These are phyloP conservation scores for Penicillium canescens DNA, from an alignment of 495 filamentous ascomycete genomes.

Conservation along the genomic window DNA sequence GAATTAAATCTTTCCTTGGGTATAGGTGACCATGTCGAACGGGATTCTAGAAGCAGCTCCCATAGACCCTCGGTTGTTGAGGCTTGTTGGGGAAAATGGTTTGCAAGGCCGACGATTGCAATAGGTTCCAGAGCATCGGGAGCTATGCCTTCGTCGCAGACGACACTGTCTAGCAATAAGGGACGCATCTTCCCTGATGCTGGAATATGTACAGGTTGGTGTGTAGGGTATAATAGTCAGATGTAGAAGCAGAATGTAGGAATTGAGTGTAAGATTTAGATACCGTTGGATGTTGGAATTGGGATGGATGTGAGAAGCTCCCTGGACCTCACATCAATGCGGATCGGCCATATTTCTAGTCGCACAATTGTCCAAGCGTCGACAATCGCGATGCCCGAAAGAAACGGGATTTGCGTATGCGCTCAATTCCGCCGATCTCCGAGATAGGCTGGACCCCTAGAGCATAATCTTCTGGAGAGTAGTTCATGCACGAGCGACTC, in stretches of 20 bases:
- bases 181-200: slow-evolving; percentile 6
- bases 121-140: slow-evolving; percentile 40
- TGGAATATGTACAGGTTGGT: not conserved
- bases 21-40: slow-evolving; percentile 49
- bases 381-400: not conserved
- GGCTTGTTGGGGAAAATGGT: slow-evolving; percentile 53
- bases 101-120: slow-evolving; percentile 58
- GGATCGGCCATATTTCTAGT: slow-evolving; percentile 12
- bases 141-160: not conserved
- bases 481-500: too few relatives aligned
- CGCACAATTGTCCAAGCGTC: not conserved
- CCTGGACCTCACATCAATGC: too few relatives aligned
- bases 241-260: not conserved
- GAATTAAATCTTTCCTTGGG: slow-evolving; percentile 58
- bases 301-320: too few relatives aligned
- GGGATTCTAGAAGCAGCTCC: slow-evolving; percentile 43
- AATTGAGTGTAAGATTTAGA: too few relatives aligned
- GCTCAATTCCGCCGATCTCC: not conserved
- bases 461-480: too few relatives aligned
- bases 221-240: too few relatives aligned
- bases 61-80: slow-evolving; percentile 43
- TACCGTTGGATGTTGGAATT: too few relatives aligned
- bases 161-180: slow-evolving; percentile 1
- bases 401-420: not conserved
- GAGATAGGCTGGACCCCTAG: not conserved